Evolutionary conservation across 352 stramenopile genomes (phyloP), one percentile per base, ranked within the genome.

Genomic region (Phytophthora brassicae): DNA sequence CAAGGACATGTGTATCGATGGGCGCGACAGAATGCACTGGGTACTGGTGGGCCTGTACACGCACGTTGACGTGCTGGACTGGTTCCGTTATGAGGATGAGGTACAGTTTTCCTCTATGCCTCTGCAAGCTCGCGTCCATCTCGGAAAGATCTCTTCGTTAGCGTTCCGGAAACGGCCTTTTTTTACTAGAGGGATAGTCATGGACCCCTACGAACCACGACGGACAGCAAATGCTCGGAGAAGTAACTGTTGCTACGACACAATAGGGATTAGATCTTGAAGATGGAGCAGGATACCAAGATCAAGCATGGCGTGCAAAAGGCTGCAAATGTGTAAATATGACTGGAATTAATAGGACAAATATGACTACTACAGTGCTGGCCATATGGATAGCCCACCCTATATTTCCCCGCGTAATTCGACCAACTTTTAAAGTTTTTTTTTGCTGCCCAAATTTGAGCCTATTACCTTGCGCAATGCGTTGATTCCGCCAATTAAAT

Each of bases 71-170:
- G 31, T 60, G 0, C 4, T 60, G 13, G 13, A 28, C 2, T 60
- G 58, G 49, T 56, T 66, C 19, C 29, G 49, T 2, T 48, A 60
- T 4, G 19, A 28, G 9, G 52, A 41, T 5, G 52, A 60, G 38
- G 17, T 5, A 16, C 20, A 6, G 6, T 56, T 51, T 8, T 17
- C 56, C 1, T 56, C 33, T 22, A 44, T 63, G 6, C 33, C 55
- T 16, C 0, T 43, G 7, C 22, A 56, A 2, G 54, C 42, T 2
- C 12, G 31, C 2, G 4, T 33, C 3, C 24, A 17, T 1, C 47
- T 58, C 3, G 56, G 39, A 8, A 57, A 56, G 13, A 17, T 58
- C 0, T 58, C 56, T 0, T 58, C 38, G 0, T 53, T 28, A 3
- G 47, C 47, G 7, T 58, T 36, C 20, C 47, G 58, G 19, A 48